Evolutionary conservation across 1,139 yeast genomes (phyloP).

Genomic region (Entelexis sorbosivorans): DNA sequence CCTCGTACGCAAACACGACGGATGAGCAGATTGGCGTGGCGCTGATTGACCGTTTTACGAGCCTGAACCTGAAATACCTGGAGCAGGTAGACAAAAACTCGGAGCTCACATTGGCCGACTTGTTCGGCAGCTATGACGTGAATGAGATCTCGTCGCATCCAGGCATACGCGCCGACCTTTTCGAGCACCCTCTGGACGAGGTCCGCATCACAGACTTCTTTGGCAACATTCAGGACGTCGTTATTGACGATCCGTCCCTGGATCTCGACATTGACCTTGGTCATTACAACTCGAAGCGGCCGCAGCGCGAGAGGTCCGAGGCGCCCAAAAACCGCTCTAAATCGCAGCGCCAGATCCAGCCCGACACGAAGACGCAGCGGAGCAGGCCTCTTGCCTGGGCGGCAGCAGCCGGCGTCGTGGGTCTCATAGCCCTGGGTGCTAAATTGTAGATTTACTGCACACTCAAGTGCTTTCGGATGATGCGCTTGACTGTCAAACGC

Average conservation of each 20-base stretch:
- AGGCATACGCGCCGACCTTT: slow-evolving; percentile 77
- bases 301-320: neutral
- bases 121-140: slow-evolving; percentile 73
- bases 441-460: neutral
- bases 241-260: slow-evolving; percentile 32
- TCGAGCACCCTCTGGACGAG: slow-evolving; percentile 52
- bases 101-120: slow-evolving; percentile 60
- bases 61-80: slow-evolving; percentile 77
- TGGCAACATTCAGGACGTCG: slow-evolving; percentile 80
- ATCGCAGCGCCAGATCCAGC: neutral
- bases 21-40: slow-evolving; percentile 96
- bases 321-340: neutral
- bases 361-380: neutral
- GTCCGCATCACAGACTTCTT: slow-evolving; percentile 86
- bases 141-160: slow-evolving; percentile 85
- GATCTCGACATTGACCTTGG: slow-evolving; percentile 9
- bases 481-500: too few species aligned
- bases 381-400: slow-evolving; percentile 6
- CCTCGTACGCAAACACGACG: slow-evolving; percentile 90
- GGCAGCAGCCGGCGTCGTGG: slow-evolving; percentile 6
- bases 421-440: neutral
- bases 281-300: neutral
- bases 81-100: slow-evolving; percentile 70
- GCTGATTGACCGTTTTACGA: slow-evolving; percentile 91
- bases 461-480: too few species aligned